Evolutionary conservation across 129 eudicot species (phyloP), one percentile per base, ranked within the genome.

Genomic region (Gnaphalium uliginosum): DNA sequence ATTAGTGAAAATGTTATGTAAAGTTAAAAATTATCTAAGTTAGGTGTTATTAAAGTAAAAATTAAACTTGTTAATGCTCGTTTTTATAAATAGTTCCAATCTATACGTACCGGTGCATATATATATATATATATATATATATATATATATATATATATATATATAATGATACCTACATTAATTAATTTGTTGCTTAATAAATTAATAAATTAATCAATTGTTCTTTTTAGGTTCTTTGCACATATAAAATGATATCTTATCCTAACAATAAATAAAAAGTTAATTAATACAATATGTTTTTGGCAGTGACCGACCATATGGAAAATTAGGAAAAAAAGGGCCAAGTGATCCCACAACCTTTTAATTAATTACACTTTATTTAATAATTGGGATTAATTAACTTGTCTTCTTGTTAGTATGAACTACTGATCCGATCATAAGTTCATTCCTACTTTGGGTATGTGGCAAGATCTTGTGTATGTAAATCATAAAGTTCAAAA

Each of bases 391-490:
- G 29, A 68, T 39, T 39, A 2, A 39, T 9, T 39, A 41, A 46
- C n/a, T 46, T 46, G 53, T 13, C 53, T 46, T 56, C 59, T 68
- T n/a, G 19, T 6, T 11, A 27, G 64, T 51, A 32, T 64, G 50
- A 25, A 56, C 75, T 19, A 66, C 37, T 76, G n/a, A n/a, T n/a
- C n/a, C n/a, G n/a, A n/a, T n/a, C 58, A 2, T 67, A 60, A 46
- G 14, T 10, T 10, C 46, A 46, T 67, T 56, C 54, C 59, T 56
- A 57, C 72, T 65, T 68, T 39, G 60, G 68, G 63, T 75, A 77
- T 77, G 76, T 77, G 81, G 81, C 81, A 68, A 57, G 69, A 77
- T 77, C 81, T 27, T 68, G 69, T 54, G 18, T 59, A 68, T 57
- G 66, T 57, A 77, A 56, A 69, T 77, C 37, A 26, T 26, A 68